These are phyloP conservation scores for Otatea glauca DNA, from an alignment of 176 grass and related monocot species.

Conservation along the genomic window DNA sequence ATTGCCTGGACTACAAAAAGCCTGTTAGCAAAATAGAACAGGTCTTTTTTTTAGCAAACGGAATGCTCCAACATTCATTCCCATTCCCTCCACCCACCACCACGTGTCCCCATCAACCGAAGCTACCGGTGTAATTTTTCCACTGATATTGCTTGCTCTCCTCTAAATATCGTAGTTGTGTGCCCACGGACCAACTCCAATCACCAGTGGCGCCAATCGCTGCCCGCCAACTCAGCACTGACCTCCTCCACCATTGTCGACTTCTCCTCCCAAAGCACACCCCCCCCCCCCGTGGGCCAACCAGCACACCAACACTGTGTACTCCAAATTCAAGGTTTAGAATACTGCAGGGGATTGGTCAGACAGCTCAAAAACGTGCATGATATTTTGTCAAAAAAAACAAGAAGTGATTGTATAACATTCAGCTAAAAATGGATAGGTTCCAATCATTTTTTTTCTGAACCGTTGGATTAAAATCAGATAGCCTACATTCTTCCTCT, in stretches of 20 bases:
- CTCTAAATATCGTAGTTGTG: background rate
- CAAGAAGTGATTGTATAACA: too few relatives aligned
- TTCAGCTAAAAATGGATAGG: too few relatives aligned
- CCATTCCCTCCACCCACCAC: background rate
- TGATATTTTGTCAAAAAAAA: background rate
- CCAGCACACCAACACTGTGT: background rate
- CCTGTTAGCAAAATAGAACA: conserved; percentile 1
- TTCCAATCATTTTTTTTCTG: too few relatives aligned
- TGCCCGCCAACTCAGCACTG: background rate
- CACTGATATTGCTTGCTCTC: background rate
- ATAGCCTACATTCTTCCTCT: too few relatives aligned
- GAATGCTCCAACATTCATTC: conserved; percentile 1
- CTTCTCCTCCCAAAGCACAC: background rate
- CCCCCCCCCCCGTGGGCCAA: background rate
- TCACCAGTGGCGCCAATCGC: background rate
- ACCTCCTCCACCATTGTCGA: background rate
- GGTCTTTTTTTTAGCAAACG: background rate
- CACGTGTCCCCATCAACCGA: background rate
- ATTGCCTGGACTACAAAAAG: background rate
- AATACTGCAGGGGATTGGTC: background rate
- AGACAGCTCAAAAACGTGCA: background rate
- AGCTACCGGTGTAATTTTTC: background rate
- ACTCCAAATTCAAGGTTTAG: background rate
- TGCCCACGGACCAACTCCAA: background rate
- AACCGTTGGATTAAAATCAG: too few relatives aligned